These are phyloP conservation scores for Peterozyma xylosa DNA, from an alignment of 805 yeast species.

Conservation along the genomic window DNA sequence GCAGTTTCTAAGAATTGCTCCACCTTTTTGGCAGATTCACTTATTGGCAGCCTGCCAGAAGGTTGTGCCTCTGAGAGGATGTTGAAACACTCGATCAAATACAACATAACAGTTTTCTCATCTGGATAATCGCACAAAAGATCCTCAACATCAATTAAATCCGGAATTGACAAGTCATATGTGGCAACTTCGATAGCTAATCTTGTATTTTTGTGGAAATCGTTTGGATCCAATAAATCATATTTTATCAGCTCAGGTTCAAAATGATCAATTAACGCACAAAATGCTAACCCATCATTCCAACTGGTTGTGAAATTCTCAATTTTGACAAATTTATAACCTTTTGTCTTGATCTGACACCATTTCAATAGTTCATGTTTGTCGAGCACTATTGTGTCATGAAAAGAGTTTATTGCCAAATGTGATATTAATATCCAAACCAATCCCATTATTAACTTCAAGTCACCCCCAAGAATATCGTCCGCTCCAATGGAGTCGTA, in stretches of 20 bases:
- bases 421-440: conserved; percentile 41
- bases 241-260: conserved; percentile 32
- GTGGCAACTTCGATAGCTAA: conserved; percentile 35
- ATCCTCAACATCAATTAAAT: conserved; percentile 48
- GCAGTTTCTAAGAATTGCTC: conserved; percentile 27
- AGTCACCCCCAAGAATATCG: conserved; percentile 39
- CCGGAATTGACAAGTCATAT: conserved; percentile 38
- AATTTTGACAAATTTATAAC: conserved; percentile 27
- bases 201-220: conserved; percentile 24
- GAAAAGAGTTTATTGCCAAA: conserved; percentile 18
- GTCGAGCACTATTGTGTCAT: conserved; percentile 8
- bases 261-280: conserved; percentile 34
- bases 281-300: conserved; percentile 43
- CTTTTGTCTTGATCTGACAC: conserved; percentile 41
- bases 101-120: conserved; percentile 52
- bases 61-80: conserved; percentile 17
- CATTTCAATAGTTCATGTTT: conserved; percentile 40
- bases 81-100: conserved; percentile 53
- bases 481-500: conserved; percentile 37
- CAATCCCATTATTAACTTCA: conserved; percentile 38
- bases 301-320: conserved; percentile 48
- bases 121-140: conserved; percentile 43
- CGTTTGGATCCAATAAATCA: conserved; percentile 17
- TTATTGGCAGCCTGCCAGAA: not conserved
- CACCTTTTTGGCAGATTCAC: conserved; percentile 22